Percentiles rank a stretch among this genome's conserved stretches.
Evolutionary conservation across 2,329 filamentous ascomycete species (phyloP).

Genomic region (Parastagonospora avenae): DNA sequence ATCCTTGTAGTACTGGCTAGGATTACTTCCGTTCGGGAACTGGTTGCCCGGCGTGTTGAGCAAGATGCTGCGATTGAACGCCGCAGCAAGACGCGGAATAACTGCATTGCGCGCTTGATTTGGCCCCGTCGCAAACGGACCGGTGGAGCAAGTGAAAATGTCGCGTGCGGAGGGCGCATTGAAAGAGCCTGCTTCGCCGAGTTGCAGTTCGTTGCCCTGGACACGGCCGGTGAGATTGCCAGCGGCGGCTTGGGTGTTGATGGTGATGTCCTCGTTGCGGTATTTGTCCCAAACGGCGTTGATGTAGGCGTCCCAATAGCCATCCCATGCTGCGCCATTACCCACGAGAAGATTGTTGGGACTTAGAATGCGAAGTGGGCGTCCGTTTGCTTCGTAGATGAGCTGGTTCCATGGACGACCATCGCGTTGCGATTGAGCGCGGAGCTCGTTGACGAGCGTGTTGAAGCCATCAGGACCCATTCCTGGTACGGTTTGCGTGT

Average conservation of each 20-base stretch:
- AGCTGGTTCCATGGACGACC: slow-evolving; percentile 65
- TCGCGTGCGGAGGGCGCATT: slow-evolving; percentile 62
- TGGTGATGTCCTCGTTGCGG: slow-evolving; percentile 51
- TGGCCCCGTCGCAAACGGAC: slow-evolving; percentile 60
- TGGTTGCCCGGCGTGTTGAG: slow-evolving; percentile 49
- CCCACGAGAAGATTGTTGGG: slow-evolving; percentile 54
- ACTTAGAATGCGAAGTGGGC: slow-evolving; percentile 47
- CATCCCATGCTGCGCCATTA: slow-evolving; percentile 54
- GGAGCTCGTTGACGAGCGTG: slow-evolving; percentile 59
- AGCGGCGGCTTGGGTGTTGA: slow-evolving; percentile 68
- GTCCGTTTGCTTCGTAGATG: slow-evolving; percentile 51
- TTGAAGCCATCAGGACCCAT: slow-evolving; percentile 63
- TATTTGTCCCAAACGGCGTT: slow-evolving; percentile 59
- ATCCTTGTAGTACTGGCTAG: slow-evolving; percentile 42
- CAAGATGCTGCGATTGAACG: slow-evolving; percentile 75
- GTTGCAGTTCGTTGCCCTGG: slow-evolving; percentile 46
- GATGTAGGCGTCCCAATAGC: slow-evolving; percentile 60
- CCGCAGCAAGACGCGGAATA: slow-evolving; percentile 74
- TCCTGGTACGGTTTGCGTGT: slow-evolving; percentile 58
- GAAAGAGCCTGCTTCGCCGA: slow-evolving; percentile 56
- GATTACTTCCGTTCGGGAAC: slow-evolving; percentile 46
- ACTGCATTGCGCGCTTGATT: slow-evolving; percentile 60
- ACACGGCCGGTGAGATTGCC: slow-evolving; percentile 62
- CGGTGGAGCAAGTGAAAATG: slow-evolving; percentile 70
- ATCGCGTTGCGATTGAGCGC: slow-evolving; percentile 61